A percentile compares a stretch with the other conserved stretches of the same genome.
These are phyloP conservation scores for Sisymbrium altissimum DNA, from an alignment of 345 rosid genomes.

Conservation along the genomic window DNA sequence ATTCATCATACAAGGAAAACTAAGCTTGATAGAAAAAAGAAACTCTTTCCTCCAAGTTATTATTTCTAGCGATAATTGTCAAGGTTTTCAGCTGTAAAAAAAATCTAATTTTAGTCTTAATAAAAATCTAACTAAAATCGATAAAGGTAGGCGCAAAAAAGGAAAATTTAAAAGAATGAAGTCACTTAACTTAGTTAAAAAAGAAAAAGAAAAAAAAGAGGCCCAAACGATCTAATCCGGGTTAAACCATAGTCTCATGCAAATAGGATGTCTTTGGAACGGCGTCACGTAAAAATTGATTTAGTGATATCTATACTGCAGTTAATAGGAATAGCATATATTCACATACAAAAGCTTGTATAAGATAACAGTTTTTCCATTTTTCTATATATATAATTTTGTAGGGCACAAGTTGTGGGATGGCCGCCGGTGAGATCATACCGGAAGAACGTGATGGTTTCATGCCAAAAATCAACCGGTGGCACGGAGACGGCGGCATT, in stretches of 20 bases:
- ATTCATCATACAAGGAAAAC: not conserved
- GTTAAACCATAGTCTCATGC: not conserved
- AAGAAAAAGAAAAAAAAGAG: too few species aligned
- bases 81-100: not conserved
- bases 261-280: not conserved
- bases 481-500: constrained; percentile 37
- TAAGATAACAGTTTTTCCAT: not conserved
- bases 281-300: not conserved
- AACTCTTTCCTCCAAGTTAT: not conserved
- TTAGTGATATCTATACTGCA: not conserved
- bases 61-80: not conserved
- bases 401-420: constrained; percentile 87
- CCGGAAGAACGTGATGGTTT: constrained; percentile 62
- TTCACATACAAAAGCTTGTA: not conserved
- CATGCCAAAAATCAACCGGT: constrained; percentile 39
- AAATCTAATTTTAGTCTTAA: not conserved
- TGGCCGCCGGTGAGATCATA: constrained; percentile 97
- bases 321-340: not conserved
- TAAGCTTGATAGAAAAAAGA: not conserved
- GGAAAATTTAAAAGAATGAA: not conserved
- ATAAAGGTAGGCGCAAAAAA: not conserved
- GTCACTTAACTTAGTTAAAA: not conserved
- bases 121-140: not conserved
- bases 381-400: not conserved
- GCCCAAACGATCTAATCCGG: not conserved